Base-by-base conservation (phyloP, 116 monocot species). In the Cymodocea nodosa region DNA sequence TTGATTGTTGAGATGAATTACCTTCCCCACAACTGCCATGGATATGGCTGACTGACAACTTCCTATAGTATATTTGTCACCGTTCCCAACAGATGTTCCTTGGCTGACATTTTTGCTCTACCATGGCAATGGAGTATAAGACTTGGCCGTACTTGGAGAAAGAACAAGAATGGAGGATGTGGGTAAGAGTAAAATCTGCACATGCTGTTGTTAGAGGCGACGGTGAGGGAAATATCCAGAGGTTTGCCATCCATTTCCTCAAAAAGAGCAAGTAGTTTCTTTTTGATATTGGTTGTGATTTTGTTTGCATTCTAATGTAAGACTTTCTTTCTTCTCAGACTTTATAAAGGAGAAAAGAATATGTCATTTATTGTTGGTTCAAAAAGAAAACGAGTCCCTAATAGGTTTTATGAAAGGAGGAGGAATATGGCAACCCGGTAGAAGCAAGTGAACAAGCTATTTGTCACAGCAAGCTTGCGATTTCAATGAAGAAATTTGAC, bases 171-270 rank as follows among this genome's bases (percentile, higher is more conserved):
- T 12, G 69, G 66, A 0, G 65, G 59, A 24, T 75, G 15, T 0
- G 62, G 40, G 35, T 89, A 80, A 23, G 78, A 57, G 11, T 64
- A 72, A 51, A 30, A 24, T 7, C 65, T 60, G 35, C 82, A 83
- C 1, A 79, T 56, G 11, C 24, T 58, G 1, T 65, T 52, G 56
- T 90, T 64, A 0, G 91, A 80, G 8, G 85, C 39, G 2, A 83
- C 77, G 17, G 83, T 76, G 37, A 97, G 15, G 9, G 85, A 83
- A 34, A 90, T 82, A 1, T 68, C 54, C 23, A 78, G 68, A 52
- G 91, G 95, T 52, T 97, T 65, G 5, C 95, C 91, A 10, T 77
- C 83, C 60, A 77, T 80, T 85, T 97, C 95, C 74, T 97, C 95
- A 60, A 90, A 75, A 23, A 95, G 76, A 63, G 90, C 83, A n/a